phyloP scores from a whole-genome alignment of 1,284 basidiomycete species.

The Sphagnurus paluster region DNA sequence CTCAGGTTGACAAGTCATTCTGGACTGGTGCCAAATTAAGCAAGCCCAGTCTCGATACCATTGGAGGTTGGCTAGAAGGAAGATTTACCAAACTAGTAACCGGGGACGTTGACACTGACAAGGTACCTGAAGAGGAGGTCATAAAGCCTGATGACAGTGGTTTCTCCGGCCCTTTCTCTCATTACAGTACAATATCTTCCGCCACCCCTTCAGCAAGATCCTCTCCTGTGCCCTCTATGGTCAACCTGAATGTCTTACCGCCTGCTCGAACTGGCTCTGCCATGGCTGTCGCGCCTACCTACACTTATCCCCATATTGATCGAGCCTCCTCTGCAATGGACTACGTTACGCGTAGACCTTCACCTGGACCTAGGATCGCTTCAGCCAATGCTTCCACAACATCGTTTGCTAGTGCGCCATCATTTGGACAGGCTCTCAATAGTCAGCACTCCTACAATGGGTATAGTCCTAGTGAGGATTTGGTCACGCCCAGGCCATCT shows the following conservation, averaged over 20 bases:
- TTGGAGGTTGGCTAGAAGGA: constrained; percentile 94
- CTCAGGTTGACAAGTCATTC: constrained; percentile 71
- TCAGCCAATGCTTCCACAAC: constrained; percentile 54
- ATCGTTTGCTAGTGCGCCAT: constrained; percentile 46
- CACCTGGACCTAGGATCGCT: constrained; percentile 49
- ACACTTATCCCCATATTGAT: constrained; percentile 54
- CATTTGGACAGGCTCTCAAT: constrained; percentile 37
- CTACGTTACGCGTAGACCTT: constrained; percentile 52
- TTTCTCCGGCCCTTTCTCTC: constrained; percentile 86
- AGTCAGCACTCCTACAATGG: constrained; percentile 28
- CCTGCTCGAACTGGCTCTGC: constrained; percentile 67
- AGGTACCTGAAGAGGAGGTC: constrained; percentile 37
- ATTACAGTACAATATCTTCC: constrained; percentile 93
- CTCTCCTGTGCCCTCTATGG: constrained; percentile 64
- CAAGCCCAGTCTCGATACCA: constrained; percentile 89
- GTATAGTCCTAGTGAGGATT: constrained; percentile 33
- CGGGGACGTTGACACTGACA: constrained; percentile 68
- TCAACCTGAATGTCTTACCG: constrained; percentile 44
- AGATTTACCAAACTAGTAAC: constrained; percentile 96
- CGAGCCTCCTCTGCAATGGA: constrained; percentile 79
- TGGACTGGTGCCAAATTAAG: constrained; percentile 83
- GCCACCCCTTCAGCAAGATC: constrained; percentile 68
- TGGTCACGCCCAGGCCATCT: constrained; percentile 35
- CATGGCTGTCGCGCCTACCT: constrained; percentile 49
- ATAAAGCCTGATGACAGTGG: constrained; percentile 43